These are phyloP conservation scores for Macrotyloma uniflorum DNA, from an alignment of 306 rosid genomes.

Conservation along the genomic window DNA sequence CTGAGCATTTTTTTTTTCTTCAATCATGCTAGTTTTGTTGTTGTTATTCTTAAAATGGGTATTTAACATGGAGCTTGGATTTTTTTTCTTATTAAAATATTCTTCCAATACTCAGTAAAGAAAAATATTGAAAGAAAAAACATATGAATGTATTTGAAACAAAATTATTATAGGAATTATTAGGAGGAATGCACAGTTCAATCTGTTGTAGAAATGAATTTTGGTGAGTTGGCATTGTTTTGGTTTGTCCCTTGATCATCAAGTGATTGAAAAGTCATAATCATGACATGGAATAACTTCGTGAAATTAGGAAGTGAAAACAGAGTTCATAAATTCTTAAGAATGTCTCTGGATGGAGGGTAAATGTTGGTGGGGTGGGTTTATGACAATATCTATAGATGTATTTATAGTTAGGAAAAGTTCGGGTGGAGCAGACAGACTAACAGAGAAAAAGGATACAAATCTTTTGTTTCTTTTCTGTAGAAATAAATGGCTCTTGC, in stretches of 20 bases:
- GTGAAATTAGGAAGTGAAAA: constrained; percentile 24
- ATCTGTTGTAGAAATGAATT: constrained; percentile 26
- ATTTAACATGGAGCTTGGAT: constrained; percentile 12
- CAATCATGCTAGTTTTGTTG: constrained; percentile 39
- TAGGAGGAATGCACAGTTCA: constrained; percentile 15
- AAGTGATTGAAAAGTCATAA: constrained; percentile 13
- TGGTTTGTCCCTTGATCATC: background rate
- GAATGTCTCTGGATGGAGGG: background rate
- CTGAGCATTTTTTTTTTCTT: constrained; percentile 52
- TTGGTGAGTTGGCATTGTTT: background rate
- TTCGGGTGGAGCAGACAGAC: background rate
- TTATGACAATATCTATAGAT: background rate
- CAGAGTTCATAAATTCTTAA: constrained; percentile 6
- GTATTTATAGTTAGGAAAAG: background rate
- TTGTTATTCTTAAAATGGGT: constrained; percentile 20
- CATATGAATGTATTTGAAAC: background rate
- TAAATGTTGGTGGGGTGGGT: background rate
- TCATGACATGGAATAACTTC: background rate
- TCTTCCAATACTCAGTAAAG: background rate
- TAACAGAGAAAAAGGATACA: background rate
- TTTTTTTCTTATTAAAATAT: background rate
- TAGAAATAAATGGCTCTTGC: background rate
- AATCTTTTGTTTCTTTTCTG: background rate
- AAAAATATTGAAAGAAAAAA: background rate
- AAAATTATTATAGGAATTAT: background rate